phyloP scores from a whole-genome alignment of 495 filamentous ascomycete species.

The Parmelia sp. region DNA sequence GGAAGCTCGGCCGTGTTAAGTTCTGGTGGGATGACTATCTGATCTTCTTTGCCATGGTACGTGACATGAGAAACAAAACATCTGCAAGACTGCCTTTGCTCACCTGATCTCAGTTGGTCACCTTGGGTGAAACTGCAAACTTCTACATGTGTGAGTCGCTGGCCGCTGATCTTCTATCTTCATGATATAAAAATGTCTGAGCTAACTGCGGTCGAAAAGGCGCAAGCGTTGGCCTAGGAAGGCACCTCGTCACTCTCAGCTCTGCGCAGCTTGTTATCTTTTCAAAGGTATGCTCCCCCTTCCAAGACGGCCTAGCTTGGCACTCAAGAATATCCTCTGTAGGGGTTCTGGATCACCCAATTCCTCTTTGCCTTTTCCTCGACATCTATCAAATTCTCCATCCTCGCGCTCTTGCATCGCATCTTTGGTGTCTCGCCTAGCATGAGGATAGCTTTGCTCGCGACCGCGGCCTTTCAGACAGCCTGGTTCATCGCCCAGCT shows the following conservation, averaged over 20 bases:
- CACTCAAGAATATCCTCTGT: not conserved
- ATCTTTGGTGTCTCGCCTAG: slow-evolving; percentile 35
- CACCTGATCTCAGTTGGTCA: not conserved
- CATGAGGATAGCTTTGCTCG: slow-evolving; percentile 29
- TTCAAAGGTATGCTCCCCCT: slow-evolving; percentile 5
- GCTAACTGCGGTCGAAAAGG: no score
- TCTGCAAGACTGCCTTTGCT: not conserved
- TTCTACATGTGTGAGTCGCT: not conserved
- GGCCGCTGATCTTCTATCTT: no score
- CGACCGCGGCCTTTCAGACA: slow-evolving; percentile 34
- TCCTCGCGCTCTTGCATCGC: slow-evolving; percentile 41
- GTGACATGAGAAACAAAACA: no score
- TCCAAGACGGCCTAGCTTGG: not conserved
- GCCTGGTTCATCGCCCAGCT: slow-evolving; percentile 38
- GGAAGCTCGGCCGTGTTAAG: slow-evolving; percentile 9
- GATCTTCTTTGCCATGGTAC: slow-evolving; percentile 6
- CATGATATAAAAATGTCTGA: no score
- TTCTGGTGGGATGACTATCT: slow-evolving; percentile 15
- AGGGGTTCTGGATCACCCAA: slow-evolving; percentile 9
- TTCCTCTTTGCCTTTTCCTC: slow-evolving; percentile 9
- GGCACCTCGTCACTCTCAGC: not conserved
- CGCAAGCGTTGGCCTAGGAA: no score
- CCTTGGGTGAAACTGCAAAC: not conserved
- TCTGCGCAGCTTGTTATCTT: not conserved
- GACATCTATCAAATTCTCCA: slow-evolving; percentile 31